Conservation (phyloP, 306 rosid species). For the Trifolium repens region DNA sequence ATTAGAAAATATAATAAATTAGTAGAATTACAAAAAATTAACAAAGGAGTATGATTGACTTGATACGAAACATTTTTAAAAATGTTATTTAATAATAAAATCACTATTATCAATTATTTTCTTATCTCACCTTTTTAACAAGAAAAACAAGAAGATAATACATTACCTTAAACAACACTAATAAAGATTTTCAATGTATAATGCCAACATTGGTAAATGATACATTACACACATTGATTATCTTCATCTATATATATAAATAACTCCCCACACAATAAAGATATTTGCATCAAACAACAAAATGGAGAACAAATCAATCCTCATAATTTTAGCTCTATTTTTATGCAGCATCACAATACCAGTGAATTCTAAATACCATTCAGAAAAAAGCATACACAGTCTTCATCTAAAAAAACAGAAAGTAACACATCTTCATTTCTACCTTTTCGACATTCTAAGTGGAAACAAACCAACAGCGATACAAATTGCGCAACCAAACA, state of each 20-base stretch:
- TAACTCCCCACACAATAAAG: background rate
- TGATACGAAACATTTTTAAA: too few relatives aligned
- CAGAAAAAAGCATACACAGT: background rate
- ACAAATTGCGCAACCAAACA: slow-evolving; percentile 36
- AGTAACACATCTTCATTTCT: slow-evolving; percentile 52
- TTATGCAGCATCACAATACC: slow-evolving; percentile 18
- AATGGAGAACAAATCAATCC: slow-evolving; percentile 29
- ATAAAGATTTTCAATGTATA: too few relatives aligned
- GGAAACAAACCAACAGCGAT: slow-evolving; percentile 42
- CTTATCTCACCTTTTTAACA: too few relatives aligned
- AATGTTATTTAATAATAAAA: too few relatives aligned
- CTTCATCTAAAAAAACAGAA: slow-evolving; percentile 35
- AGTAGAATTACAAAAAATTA: too few relatives aligned
- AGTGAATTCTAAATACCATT: slow-evolving; percentile 39
- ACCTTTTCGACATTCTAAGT: slow-evolving; percentile 54
- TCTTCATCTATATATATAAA: background rate
- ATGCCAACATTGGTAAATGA: too few relatives aligned
- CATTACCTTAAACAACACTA: too few relatives aligned
- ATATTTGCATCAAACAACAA: background rate
- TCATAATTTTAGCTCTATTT: slow-evolving; percentile 1
- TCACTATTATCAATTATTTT: too few relatives aligned
- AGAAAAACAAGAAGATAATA: too few relatives aligned
- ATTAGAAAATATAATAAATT: too few relatives aligned
- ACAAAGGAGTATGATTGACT: too few relatives aligned
- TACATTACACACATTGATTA: too few relatives aligned